Evolutionary conservation across 1,284 basidiomycete genomes (phyloP), one percentile per base, ranked within the genome.

Genomic region (Ustilago shanxiensis): DNA sequence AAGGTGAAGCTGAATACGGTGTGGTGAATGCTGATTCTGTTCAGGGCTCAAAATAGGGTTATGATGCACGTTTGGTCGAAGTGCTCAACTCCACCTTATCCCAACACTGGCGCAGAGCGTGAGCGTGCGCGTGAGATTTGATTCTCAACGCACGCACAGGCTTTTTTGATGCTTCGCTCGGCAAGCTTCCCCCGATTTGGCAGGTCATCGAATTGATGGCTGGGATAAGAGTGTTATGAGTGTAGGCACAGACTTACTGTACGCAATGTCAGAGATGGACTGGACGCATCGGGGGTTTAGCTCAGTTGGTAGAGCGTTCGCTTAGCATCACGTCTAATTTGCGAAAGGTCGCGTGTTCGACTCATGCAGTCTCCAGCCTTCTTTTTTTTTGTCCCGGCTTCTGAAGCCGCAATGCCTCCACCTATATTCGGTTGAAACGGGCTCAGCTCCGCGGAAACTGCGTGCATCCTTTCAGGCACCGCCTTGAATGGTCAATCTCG

Each of bases 261-360:
- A n/a, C n/a, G n/a, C n/a, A n/a, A n/a, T n/a, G n/a, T n/a, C n/a
- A n/a, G n/a, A n/a, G 3, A 37, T 7, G 8, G 9, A 11, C 14
- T 11, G 3, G 3, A 37, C 35, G 14, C 13, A 14, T n/a, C n/a
- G 72, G 69, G 72, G 77, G 68, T 76, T 76, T 79, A 76, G 73
- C 74, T 79, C 70, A 79, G 77, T 72, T 72, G 77, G 77, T 77
- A 77, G 77, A 77, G 75, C 75, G 67, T 77, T 77, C 71, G 75
- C 75, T 77, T 77, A 77, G 75, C 75, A 77, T 67, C 41, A 58
- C 58, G 63, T 60, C 67, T 70, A 70, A 63, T 11, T 57, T 77
- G 75, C 64, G 75, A 77, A 77, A 77, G 75, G 75, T 74, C 75
- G 75, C 75, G 75, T 77, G 75, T 77, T 77, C 75, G 67, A 77